Conservation (phyloP, 2,329 filamentous ascomycete species). For the Dactylonectria macrodidyma region DNA sequence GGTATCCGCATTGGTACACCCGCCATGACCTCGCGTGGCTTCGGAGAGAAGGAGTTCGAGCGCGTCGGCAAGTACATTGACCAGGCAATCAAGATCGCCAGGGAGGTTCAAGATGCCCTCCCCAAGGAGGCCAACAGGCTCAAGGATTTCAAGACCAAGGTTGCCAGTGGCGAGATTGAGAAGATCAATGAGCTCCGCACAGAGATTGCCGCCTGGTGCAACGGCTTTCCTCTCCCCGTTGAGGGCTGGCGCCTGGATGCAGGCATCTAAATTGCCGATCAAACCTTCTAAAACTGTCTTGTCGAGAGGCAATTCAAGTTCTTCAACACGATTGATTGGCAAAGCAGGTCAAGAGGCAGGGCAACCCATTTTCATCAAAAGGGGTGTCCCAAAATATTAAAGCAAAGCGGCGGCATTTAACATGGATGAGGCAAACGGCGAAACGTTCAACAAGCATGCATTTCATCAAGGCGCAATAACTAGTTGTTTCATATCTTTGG, state of each 20-base stretch:
- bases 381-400: constrained; percentile 13
- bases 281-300: neutral
- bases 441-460: constrained; percentile 52
- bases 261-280: constrained; percentile 62
- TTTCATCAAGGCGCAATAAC: constrained; percentile 51
- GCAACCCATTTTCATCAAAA: constrained; percentile 34
- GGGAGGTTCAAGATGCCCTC: constrained; percentile 85
- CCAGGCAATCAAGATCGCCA: constrained; percentile 88
- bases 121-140: constrained; percentile 99
- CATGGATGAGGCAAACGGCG: constrained; percentile 51
- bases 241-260: constrained; percentile 78
- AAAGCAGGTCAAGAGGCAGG: constrained; percentile 13
- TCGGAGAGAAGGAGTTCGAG: constrained; percentile 93
- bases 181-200: constrained; percentile 90
- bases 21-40: constrained; percentile 97
- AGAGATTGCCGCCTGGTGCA: constrained; percentile 91
- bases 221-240: constrained; percentile 92
- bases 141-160: constrained; percentile 98
- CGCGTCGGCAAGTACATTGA: constrained; percentile 93
- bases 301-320: constrained; percentile 13
- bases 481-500: constrained; percentile 41
- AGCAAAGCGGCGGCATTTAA: constrained; percentile 44
- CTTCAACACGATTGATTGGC: constrained; percentile 32
- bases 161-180: constrained; percentile 81
- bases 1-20: constrained; percentile 97